Percentiles rank a stretch among this genome's conserved stretches.
These are phyloP conservation scores for Xylaria curta DNA, from an alignment of 495 filamentous ascomycete genomes.

Conservation along the genomic window DNA sequence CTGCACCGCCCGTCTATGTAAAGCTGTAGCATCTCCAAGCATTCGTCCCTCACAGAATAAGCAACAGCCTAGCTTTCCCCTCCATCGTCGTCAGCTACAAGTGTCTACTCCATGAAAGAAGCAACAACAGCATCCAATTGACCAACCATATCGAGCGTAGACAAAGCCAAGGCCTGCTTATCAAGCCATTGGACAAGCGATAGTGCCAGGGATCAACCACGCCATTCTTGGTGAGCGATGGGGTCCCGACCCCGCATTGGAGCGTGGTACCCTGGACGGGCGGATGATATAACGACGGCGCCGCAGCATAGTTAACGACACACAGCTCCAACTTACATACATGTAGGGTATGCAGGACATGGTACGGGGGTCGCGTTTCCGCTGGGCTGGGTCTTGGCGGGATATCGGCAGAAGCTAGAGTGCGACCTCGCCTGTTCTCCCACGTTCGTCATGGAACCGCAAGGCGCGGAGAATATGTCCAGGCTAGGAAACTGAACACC, in stretches of 20 bases:
- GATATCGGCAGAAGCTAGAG: slow-evolving; percentile 15
- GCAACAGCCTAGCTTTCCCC: not conserved
- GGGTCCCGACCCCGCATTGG: slow-evolving; percentile 9
- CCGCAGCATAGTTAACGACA: not conserved
- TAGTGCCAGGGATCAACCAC: slow-evolving; percentile 13
- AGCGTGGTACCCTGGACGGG: slow-evolving; percentile 7
- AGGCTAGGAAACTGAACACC: slow-evolving; percentile 1
- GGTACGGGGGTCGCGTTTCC: slow-evolving; percentile 15
- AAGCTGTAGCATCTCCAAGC: slow-evolving; percentile 10
- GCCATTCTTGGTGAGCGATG: not conserved
- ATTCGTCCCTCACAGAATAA: not conserved
- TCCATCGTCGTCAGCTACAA: slow-evolving; percentile 18
- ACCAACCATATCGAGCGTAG: slow-evolving; percentile 6
- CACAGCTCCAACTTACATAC: not conserved
- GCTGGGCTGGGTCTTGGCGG: slow-evolving; percentile 16
- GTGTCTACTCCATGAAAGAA: not conserved
- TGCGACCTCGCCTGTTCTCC: not conserved
- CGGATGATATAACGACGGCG: slow-evolving; percentile 3
- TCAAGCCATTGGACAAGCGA: slow-evolving; percentile 21
- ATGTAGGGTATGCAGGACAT: not conserved
- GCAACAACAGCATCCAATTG: slow-evolving; percentile 6
- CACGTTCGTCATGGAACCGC: not conserved
- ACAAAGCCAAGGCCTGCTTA: slow-evolving; percentile 4
- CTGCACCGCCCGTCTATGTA: slow-evolving; percentile 3
- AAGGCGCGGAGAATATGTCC: not conserved